phyloP scores from a whole-genome alignment of 2,329 filamentous ascomycete genomes.

The Colletotrichum tamarilloi region DNA sequence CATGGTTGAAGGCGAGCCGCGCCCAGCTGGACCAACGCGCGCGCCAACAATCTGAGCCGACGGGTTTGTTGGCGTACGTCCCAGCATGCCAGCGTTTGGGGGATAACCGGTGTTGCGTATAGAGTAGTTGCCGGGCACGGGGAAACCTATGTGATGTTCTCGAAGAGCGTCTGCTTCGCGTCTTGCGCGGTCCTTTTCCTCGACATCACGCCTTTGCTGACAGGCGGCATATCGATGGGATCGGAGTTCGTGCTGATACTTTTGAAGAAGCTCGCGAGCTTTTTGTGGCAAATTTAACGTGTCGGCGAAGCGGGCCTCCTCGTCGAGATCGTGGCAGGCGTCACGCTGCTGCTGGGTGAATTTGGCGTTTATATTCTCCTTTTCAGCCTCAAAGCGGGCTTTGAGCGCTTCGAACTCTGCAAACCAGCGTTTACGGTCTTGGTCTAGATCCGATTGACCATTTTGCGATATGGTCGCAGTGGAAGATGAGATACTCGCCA shows the following conservation, averaged over 20 bases:
- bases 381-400: constrained; percentile 19
- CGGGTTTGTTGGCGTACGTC: not conserved
- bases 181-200: not conserved
- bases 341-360: constrained; percentile 8
- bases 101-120: not conserved
- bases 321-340: constrained; percentile 22
- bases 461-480: not conserved
- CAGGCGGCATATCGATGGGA: constrained; percentile 22
- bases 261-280: constrained; percentile 14
- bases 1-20: not conserved
- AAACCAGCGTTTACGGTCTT: constrained; percentile 27
- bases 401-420: constrained; percentile 7
- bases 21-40: not conserved
- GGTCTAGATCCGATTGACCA: constrained; percentile 15
- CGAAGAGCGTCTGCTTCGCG: constrained; percentile 14
- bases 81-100: not conserved
- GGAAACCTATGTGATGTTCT: constrained; percentile 23
- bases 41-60: not conserved
- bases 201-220: not conserved
- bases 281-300: not conserved
- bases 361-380: constrained; percentile 6
- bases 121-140: not conserved
- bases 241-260: constrained; percentile 21
- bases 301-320: constrained; percentile 7
- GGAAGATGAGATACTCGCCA: constrained; percentile 9